These are phyloP conservation scores for Evansstolkia leycettana DNA, from an alignment of 495 filamentous ascomycete genomes.

Conservation along the genomic window DNA sequence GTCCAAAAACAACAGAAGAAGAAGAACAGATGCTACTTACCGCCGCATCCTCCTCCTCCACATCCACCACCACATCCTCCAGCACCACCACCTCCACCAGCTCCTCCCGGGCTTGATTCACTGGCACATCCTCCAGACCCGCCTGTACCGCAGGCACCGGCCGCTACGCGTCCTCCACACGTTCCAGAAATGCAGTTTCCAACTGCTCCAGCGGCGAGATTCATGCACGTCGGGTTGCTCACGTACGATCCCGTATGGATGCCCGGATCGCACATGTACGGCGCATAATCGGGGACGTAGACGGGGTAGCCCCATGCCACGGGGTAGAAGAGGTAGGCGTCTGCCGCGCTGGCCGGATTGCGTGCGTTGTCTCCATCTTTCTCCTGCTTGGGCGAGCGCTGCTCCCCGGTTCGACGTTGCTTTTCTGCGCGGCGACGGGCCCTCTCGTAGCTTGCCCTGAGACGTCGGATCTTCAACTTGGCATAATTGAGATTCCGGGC, in stretches of 20 bases:
- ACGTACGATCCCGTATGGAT: slow-evolving; percentile 28
- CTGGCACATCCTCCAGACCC: slow-evolving; percentile 26
- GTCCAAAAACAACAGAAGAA: too few species aligned
- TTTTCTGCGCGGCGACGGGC: slow-evolving; percentile 51
- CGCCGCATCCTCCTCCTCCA: slow-evolving; percentile 12
- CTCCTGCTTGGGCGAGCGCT: too few species aligned
- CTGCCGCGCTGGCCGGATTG: too few species aligned
- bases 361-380: slow-evolving; percentile 18
- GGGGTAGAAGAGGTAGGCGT: slow-evolving; percentile 17
- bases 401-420: slow-evolving; percentile 37
- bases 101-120: too few species aligned
- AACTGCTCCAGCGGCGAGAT: slow-evolving; percentile 20
- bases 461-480: slow-evolving; percentile 25
- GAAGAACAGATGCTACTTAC: too few species aligned
- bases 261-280: slow-evolving; percentile 37
- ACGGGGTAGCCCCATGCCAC: slow-evolving; percentile 35
- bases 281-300: slow-evolving; percentile 39
- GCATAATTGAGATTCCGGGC: slow-evolving; percentile 12
- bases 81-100: slow-evolving; percentile 26
- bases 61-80: slow-evolving; percentile 33
- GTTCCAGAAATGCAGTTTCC: slow-evolving; percentile 36
- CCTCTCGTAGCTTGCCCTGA: slow-evolving; percentile 52
- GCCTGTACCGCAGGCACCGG: slow-evolving; percentile 37
- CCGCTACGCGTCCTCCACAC: slow-evolving; percentile 42
- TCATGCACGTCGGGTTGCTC: slow-evolving; percentile 34